Base-by-base conservation (phyloP, 2,329 filamentous ascomycete genomes). In the Incumbomyces lentus region DNA sequence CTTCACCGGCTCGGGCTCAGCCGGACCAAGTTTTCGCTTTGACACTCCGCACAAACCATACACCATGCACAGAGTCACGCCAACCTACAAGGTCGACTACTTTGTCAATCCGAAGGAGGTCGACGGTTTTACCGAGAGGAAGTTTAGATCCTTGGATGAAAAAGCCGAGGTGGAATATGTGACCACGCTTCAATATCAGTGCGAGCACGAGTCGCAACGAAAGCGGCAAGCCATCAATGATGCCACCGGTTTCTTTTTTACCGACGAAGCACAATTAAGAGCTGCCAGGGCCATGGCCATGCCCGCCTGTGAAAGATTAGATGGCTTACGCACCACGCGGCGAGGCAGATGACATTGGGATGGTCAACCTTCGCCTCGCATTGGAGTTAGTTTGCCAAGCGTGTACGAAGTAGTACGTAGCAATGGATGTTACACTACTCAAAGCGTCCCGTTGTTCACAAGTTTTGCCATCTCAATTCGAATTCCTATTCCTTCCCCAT, bases 231-330 rank as follows among this genome's bases (percentile, higher is more conserved):
- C 88, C 64, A 71, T 81, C 52, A 80, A 94, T 53, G 82, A 86
- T 40, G 88, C 89, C 0, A 79, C 84, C 57, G 89, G 89, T 2
- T 95, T 88, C 84, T 87, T 95, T 60, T 88, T 79, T 63, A 78
- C 81, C 46, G 87, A 95, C 59, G 73, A 79, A 44, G 81, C 82
- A 52, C 88, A 87, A 70, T 78, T 94, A 78, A 76, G 81, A 51
- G 65, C 78, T 49, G 89, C 89, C 26, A 68, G 74, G 49, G 67
- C 67, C 17, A 73, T 82, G 72, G 68, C 75, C 38, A 73, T 79
- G 69, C 72, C 70, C 61, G 75, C 68, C 55, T 84, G 81, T 62
- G 68, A 68, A 57, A 71, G 69, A 52, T 60, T 83, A 55, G 67
- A 75, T 45, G 65, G 69, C 39, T 60, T 79, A 62, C 70, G 70